A percentile compares a stretch with the other conserved stretches of the same genome.
Evolutionary conservation across 2,329 filamentous ascomycete species (phyloP).

Genomic region (Sarocladiaceae sp.): DNA sequence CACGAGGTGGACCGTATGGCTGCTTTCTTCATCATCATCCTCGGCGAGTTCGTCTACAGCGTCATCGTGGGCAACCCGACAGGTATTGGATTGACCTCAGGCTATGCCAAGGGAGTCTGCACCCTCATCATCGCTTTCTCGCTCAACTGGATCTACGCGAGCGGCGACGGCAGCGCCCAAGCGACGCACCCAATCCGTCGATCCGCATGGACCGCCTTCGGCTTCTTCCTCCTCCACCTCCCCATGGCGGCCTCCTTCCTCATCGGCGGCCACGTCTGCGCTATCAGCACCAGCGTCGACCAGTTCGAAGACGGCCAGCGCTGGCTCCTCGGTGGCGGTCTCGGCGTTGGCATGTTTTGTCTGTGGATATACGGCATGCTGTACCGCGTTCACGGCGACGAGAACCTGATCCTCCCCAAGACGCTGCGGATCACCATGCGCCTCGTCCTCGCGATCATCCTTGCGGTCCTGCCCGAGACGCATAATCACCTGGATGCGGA

Average conservation of each 20-base stretch:
- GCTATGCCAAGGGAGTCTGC: conserved; percentile 39
- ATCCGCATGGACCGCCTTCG: conserved; percentile 36
- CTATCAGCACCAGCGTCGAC: conserved; percentile 30
- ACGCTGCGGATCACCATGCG: conserved; percentile 23
- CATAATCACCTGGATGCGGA: conserved; percentile 23
- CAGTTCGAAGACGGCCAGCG: conserved; percentile 35
- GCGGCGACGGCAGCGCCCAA: conserved; percentile 38
- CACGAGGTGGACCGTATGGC: conserved; percentile 44
- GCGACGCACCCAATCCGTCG: conserved; percentile 38
- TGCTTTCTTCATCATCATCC: conserved; percentile 45
- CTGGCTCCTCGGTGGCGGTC: conserved; percentile 41
- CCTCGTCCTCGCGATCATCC: conserved; percentile 22
- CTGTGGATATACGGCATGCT: conserved; percentile 36
- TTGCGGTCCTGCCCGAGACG: conserved; percentile 30
- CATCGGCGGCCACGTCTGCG: conserved; percentile 40
- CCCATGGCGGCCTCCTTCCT: conserved; percentile 38
- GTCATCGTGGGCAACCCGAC: conserved; percentile 41
- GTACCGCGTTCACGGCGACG: conserved; percentile 18
- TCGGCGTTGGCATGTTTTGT: conserved; percentile 38
- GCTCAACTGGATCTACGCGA: conserved; percentile 43
- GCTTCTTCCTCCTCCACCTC: conserved; percentile 37
- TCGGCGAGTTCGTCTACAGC: conserved; percentile 42
- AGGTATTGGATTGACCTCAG: conserved; percentile 35
- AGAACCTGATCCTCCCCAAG: conserved; percentile 26
- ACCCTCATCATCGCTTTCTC: conserved; percentile 43